Evolutionary conservation across 345 rosid genomes (phyloP).

Genomic region (Gossypium raimondii): DNA sequence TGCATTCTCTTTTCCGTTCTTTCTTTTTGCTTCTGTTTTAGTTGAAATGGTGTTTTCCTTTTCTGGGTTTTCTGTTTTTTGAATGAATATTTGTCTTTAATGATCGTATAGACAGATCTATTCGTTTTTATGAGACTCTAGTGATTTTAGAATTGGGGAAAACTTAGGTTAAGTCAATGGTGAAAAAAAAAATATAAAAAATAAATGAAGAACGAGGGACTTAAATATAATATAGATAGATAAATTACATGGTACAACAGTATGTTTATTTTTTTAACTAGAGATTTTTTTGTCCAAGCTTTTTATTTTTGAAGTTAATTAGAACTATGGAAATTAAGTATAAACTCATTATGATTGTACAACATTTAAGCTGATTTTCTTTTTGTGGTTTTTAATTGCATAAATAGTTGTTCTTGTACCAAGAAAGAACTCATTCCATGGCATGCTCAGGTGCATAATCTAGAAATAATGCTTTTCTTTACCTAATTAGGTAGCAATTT

Average conservation of each 20-base stretch:
- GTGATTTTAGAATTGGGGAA: neutral
- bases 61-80: neutral
- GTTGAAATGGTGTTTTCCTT: constrained; percentile 7
- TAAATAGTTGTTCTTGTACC: neutral
- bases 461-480: neutral
- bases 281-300: too few relatives aligned
- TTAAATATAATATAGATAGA: too few relatives aligned
- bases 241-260: too few relatives aligned
- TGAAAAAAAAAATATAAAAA: neutral
- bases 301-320: too few relatives aligned
- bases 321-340: too few relatives aligned
- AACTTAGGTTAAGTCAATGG: neutral
- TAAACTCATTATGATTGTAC: neutral
- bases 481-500: constrained; percentile 47
- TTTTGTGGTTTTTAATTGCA: too few relatives aligned
- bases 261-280: too few relatives aligned
- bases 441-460: neutral
- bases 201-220: too few relatives aligned
- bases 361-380: neutral
- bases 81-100: neutral
- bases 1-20: too few relatives aligned
- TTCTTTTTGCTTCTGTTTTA: neutral
- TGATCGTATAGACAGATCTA: neutral
- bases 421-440: neutral
- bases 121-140: neutral